Percentiles rank a stretch among this genome's conserved stretches.
Evolutionary conservation across 2,329 filamentous ascomycete genomes (phyloP).

Genomic region (Penicillium concentricum): DNA sequence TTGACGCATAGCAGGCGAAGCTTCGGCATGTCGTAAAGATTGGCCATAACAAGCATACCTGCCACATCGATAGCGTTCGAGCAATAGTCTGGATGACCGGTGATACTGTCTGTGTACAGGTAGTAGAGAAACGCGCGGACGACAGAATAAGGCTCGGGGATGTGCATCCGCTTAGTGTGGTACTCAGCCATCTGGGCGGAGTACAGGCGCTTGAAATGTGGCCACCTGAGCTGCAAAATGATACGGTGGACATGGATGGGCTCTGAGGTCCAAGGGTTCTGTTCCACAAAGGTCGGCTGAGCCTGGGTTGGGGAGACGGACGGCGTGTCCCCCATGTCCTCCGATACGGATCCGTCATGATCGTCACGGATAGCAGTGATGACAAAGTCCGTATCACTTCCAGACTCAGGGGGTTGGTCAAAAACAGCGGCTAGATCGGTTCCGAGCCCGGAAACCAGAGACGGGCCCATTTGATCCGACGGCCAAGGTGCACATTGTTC

Average conservation of each 20-base stretch:
- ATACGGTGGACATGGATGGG: constrained; percentile 95
- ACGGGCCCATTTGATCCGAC: constrained; percentile 54
- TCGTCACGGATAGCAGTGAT: constrained; percentile 85
- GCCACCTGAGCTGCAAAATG: constrained; percentile 92
- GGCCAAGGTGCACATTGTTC: constrained; percentile 49
- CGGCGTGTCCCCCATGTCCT: constrained; percentile 50
- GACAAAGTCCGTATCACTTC: constrained; percentile 85
- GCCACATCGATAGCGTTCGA: constrained; percentile 77
- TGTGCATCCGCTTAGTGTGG: constrained; percentile 95
- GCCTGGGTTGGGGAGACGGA: constrained; percentile 27
- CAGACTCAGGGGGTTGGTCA: constrained; percentile 77
- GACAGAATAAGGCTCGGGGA: constrained; percentile 90
- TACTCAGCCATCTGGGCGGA: constrained; percentile 95
- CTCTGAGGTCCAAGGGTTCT: constrained; percentile 59
- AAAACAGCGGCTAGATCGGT: constrained; percentile 84
- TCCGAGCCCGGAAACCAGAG: constrained; percentile 66
- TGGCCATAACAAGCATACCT: constrained; percentile 93
- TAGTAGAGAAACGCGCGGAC: constrained; percentile 96
- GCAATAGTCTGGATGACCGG: constrained; percentile 57
- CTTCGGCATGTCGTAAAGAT: constrained; percentile 95
- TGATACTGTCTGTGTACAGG: constrained; percentile 91
- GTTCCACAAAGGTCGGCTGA: constrained; percentile 35
- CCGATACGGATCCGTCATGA: constrained; percentile 42
- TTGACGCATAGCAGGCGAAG: constrained; percentile 89
- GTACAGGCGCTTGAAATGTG: constrained; percentile 90